A percentile compares a stretch with the other conserved stretches of the same genome.
Evolutionary conservation across 139 green algal species (phyloP).

Genomic region (Volvox reticuliferus): DNA sequence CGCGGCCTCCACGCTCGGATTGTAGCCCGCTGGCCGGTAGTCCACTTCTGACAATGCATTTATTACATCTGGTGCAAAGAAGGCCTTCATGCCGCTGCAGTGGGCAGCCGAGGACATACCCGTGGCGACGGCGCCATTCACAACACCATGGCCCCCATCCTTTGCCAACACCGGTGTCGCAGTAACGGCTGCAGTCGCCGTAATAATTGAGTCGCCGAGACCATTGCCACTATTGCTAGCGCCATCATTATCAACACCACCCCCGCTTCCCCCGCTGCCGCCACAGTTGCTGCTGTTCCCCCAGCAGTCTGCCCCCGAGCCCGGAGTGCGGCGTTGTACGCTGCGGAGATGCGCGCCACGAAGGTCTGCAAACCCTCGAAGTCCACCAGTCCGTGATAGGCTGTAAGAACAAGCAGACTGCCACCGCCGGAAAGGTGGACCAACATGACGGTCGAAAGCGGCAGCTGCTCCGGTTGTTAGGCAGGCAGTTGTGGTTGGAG

Average conservation of each 20-base stretch:
- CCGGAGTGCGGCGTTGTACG: not conserved
- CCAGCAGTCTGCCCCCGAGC: not conserved
- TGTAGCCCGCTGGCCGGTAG: not conserved
- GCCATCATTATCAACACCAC: not conserved
- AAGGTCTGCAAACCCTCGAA: constrained; percentile 30
- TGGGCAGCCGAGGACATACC: not conserved
- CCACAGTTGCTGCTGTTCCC: not conserved
- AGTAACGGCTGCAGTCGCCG: not conserved
- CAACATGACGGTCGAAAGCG: not conserved
- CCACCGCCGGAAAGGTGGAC: constrained; percentile 22
- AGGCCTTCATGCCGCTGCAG: not conserved
- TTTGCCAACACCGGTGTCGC: not conserved
- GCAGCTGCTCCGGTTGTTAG: not conserved
- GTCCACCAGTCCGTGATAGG: not conserved
- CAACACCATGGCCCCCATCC: not conserved
- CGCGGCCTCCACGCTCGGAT: not conserved
- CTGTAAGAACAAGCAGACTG: not conserved
- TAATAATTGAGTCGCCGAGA: not conserved
- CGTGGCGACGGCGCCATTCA: not conserved
- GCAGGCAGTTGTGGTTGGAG: no score
- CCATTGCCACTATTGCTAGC: no score
- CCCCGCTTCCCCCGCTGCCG: no score
- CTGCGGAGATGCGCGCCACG: not conserved
- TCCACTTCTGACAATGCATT: not conserved
- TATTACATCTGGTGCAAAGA: not conserved